Conservation (phyloP, 495 filamentous ascomycete genomes). For the Annulohypoxylon nitens region DNA sequence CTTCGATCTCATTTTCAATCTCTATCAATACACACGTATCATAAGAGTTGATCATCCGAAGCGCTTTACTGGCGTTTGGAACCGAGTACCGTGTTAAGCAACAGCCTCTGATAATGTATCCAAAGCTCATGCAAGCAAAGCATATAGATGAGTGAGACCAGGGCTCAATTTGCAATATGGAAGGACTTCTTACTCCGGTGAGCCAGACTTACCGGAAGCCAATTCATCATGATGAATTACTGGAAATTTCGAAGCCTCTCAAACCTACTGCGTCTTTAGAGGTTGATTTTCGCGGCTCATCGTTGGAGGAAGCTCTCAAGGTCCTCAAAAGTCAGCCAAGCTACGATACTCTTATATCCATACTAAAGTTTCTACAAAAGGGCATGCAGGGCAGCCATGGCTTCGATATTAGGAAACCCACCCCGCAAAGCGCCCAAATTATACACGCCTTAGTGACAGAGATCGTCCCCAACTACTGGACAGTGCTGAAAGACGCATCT, state of each 20-base stretch:
- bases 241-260: constrained; percentile 35
- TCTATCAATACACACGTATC: too few species aligned
- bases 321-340: constrained; percentile 74
- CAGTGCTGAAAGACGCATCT: constrained; percentile 64
- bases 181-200: constrained; percentile 63
- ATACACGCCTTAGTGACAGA: constrained; percentile 75
- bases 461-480: constrained; percentile 84
- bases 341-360: constrained; percentile 65
- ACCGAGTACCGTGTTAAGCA: background rate
- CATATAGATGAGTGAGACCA: background rate
- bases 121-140: background rate
- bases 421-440: constrained; percentile 75
- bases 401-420: constrained; percentile 73
- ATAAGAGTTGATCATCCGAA: background rate
- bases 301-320: constrained; percentile 71
- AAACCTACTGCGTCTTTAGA: constrained; percentile 15
- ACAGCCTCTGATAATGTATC: constrained; percentile 16
- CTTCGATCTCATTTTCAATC: too few species aligned
- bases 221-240: constrained; percentile 35
- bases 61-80: background rate
- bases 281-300: constrained; percentile 44
- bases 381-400: constrained; percentile 48
- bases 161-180: constrained; percentile 55
- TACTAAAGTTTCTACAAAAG: constrained; percentile 66
- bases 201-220: constrained; percentile 57